Conservation (phyloP, 2,329 filamentous ascomycete genomes). For the Stenocarpella maydis region DNA sequence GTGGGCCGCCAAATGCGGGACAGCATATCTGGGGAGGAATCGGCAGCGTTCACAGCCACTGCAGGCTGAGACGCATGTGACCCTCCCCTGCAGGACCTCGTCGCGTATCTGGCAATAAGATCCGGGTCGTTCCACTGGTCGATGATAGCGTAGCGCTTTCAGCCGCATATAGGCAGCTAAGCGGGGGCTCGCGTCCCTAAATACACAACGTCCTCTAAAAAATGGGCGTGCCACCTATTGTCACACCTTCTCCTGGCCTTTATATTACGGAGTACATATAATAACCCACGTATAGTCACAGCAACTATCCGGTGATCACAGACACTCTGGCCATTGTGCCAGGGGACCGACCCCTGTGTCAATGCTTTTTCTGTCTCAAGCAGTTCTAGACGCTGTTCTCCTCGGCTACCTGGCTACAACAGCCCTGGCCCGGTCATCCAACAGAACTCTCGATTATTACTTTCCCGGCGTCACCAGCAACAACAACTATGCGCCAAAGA, state of each 20-base stretch:
- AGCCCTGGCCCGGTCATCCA: background rate
- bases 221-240: background rate
- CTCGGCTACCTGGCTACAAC: background rate
- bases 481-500: background rate
- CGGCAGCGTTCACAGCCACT: background rate
- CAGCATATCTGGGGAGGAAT: background rate
- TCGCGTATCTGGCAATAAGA: background rate
- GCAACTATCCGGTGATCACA: background rate
- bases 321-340: background rate
- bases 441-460: background rate
- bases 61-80: background rate
- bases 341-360: background rate
- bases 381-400: background rate
- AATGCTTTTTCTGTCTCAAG: background rate
- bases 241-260: too few species aligned
- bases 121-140: background rate
- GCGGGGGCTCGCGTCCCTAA: background rate
- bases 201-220: background rate
- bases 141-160: background rate
- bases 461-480: slow-evolving; percentile 5
- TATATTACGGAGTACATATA: too few species aligned
- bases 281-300: background rate
- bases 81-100: background rate
- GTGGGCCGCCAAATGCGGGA: background rate
- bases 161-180: slow-evolving; percentile 19